Evolutionary conservation across 2,329 filamentous ascomycete species (phyloP), one percentile per base, ranked within the genome.

Genomic region (Hymenoscyphus occultus): DNA sequence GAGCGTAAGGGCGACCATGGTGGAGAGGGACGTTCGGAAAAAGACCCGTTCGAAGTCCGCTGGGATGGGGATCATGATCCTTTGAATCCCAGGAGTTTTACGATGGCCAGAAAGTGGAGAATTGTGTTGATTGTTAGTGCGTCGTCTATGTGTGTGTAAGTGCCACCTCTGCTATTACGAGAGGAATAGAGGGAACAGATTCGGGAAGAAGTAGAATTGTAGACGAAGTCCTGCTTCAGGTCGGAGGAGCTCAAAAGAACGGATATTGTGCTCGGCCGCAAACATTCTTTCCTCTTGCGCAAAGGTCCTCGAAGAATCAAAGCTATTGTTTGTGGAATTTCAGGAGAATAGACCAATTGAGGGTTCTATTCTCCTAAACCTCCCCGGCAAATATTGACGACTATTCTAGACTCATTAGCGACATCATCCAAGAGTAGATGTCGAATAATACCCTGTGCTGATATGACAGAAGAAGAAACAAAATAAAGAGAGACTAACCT

Each of bases 101-200:
- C 77, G 16, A 82, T 77, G 19, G 74, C 78, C n/a, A 84, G 86
- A 67, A 93, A 93, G 74, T 97, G 94, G 94, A 64, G 87, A 39
- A 89, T 97, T 67, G 87, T 93, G 0, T 70, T 87, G 42, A 89
- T 97, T 64, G 83, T 93, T n/a, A 87, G 88, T 10, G 75, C 83
- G 63, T 90, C 89, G 7, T 91, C 91, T 58, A 81, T 95, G 65
- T 94, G 91, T 77, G 93, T 97, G 90, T 93, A 83, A 83, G 90
- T 87, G n/a, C 31, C 64, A 60, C 60, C 28, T 57, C 3, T 12
- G 58, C 5, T 42, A n/a, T 40, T 19, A n/a, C 39, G 56, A 6
- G 45, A 3, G 14, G n/a, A 32, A 9, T 60, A 6, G 7, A 7
- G 40, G 48, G 42, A 7, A 39, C 19, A 39, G 61, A 32, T 64